phyloP scores from a whole-genome alignment of 345 rosid genomes.

The Dipteronia sinensis region DNA sequence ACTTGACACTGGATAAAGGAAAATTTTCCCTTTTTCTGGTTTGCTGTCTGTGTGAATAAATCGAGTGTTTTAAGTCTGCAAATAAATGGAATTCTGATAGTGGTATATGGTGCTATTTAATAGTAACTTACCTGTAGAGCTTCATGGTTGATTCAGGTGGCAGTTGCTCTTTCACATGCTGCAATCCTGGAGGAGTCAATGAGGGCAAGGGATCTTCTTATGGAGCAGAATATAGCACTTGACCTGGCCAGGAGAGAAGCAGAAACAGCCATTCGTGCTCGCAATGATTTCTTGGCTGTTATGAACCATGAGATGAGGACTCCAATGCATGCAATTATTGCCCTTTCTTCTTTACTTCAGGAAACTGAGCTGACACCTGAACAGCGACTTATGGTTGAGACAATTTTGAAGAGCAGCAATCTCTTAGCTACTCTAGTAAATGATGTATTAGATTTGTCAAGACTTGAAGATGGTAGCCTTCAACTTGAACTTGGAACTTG shows the following conservation, averaged over 20 bases:
- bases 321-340: slow-evolving; percentile 97
- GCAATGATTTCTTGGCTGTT: slow-evolving; percentile 96
- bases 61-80: neutral
- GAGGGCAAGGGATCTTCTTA: slow-evolving; percentile 97
- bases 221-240: slow-evolving; percentile 95
- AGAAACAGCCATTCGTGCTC: slow-evolving; percentile 93
- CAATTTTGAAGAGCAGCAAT: slow-evolving; percentile 89
- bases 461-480: slow-evolving; percentile 99
- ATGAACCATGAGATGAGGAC: slow-evolving; percentile 99
- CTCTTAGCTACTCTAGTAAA: slow-evolving; percentile 88
- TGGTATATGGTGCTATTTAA: neutral
- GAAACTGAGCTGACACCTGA: slow-evolving; percentile 94
- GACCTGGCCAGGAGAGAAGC: slow-evolving; percentile 94
- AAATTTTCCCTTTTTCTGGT: neutral
- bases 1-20: too few relatives aligned
- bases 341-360: slow-evolving; percentile 95
- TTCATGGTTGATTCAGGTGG: slow-evolving; percentile 60
- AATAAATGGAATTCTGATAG: neutral
- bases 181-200: slow-evolving; percentile 97
- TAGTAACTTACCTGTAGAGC: slow-evolving; percentile 14
- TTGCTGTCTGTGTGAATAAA: neutral
- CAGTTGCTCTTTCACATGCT: slow-evolving; percentile 97
- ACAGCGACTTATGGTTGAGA: slow-evolving; percentile 96
- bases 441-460: slow-evolving; percentile 95
- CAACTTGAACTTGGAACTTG: slow-evolving; percentile 77